phyloP scores from a whole-genome alignment of 1,139 yeast species.

The Yamadazyma trypodendri region DNA sequence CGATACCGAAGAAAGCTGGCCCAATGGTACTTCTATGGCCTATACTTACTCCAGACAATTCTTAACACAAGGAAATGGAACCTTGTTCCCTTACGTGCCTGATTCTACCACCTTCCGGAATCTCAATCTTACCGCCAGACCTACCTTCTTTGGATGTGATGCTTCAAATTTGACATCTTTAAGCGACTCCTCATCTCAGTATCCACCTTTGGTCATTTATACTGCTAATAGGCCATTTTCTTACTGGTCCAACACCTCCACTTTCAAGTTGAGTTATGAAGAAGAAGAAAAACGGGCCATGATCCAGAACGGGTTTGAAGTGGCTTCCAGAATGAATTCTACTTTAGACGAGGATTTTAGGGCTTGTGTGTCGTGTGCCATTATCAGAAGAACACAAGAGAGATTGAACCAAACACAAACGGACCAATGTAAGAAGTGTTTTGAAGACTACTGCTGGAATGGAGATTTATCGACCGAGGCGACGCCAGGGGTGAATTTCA shows the following conservation, averaged over 20 bases:
- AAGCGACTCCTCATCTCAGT: constrained; percentile 23
- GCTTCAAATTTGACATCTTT: constrained; percentile 61
- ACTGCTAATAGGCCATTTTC: constrained; percentile 76
- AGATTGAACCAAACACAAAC: constrained; percentile 62
- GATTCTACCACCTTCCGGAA: constrained; percentile 61
- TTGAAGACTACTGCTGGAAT: constrained; percentile 80
- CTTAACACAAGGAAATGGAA: constrained; percentile 56
- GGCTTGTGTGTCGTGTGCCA: constrained; percentile 86
- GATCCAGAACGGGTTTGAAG: constrained; percentile 79
- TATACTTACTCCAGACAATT: constrained; percentile 71
- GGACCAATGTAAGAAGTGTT: constrained; percentile 73
- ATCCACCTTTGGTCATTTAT: constrained; percentile 77
- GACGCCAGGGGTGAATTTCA: constrained; percentile 39
- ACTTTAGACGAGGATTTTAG: constrained; percentile 75
- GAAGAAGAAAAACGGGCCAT: constrained; percentile 57
- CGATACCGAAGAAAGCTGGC: constrained; percentile 44
- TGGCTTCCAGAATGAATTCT: constrained; percentile 67
- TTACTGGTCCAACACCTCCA: constrained; percentile 66
- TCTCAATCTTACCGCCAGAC: constrained; percentile 59
- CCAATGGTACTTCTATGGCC: constrained; percentile 39
- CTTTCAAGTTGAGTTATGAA: constrained; percentile 64
- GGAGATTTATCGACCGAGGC: constrained; percentile 38
- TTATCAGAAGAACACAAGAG: constrained; percentile 79
- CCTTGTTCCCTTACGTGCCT: constrained; percentile 87
- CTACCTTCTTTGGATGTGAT: constrained; percentile 87